Evolutionary conservation across 129 eudicot species (phyloP), one percentile per base, ranked within the genome.

Genomic region (Artemisia tridentata): DNA sequence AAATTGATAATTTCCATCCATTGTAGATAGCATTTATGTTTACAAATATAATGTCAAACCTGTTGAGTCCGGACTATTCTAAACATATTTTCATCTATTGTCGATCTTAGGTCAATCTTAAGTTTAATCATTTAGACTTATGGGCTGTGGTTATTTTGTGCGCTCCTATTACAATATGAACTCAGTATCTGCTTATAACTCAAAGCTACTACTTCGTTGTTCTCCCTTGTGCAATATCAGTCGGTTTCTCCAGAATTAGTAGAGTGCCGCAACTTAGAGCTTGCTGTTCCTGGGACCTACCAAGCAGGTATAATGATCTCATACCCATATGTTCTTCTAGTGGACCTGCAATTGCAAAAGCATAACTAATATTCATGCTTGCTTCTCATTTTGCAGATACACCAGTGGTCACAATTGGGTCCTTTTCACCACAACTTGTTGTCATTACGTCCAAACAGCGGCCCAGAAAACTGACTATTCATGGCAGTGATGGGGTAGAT

Each of bases 201-300:
- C 10, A 38, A 38, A 38, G 45, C 45, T 38, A 38, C 45, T 38
- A 38, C 10, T 38, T 38, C 0, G 45, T 38, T 38, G 45, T 38
- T 38, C 11, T 38, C 45, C 65, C 57, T 49, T 76, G 71, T 72
- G 79, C 71, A 34, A 79, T 57, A 50, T 59, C 82, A 95, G 97
- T 87, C 97, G 16, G 97, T 95, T 65, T 95, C 99, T 25, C 97
- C 99, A 27, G 96, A 81, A 77, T 65, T 95, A 75, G 86, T 95
- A 59, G 90, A 85, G 47, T 95, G 99, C 72, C 93, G 93, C 11
- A 71, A 95, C 50, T 80, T 95, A 73, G 95, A 90, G 80, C 91
- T 95, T 65, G 99, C 99, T 63, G 96, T 95, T 63, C 99, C 99
- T 68, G 99, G 99, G 87, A 87, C 99, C 63, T 95, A 95, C 41